Conservation (phyloP, 768 basidiomycete species). For the Phallus indusiatus region DNA sequence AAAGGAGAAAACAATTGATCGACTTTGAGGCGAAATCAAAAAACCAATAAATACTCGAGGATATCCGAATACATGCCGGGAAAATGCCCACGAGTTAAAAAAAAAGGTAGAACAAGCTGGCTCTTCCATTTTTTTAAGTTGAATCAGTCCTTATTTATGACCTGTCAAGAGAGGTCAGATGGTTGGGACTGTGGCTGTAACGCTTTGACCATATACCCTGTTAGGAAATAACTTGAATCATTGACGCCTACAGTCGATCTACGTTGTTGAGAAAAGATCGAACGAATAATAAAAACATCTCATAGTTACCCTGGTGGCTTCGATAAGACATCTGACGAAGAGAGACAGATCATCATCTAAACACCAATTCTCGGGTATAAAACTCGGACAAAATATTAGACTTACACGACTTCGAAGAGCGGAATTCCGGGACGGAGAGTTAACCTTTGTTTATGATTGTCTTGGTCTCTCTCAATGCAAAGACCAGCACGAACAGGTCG, state of each 20-base stretch:
- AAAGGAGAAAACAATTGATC: not conserved
- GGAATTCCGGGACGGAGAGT: not conserved
- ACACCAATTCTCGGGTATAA: not conserved
- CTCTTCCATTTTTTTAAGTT: not conserved
- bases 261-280: not conserved
- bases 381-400: not conserved
- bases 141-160: not conserved
- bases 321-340: not conserved
- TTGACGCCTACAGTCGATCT: not conserved
- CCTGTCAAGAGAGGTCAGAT: not conserved
- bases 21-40: not conserved
- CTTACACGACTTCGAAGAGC: not conserved
- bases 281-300: not conserved
- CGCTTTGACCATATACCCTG: not conserved
- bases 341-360: not conserved
- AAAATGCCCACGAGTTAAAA: not conserved
- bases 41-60: not conserved
- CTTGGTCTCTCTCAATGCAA: not conserved
- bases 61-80: conserved; percentile 3
- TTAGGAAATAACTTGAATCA: not conserved
- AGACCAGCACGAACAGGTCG: not conserved
- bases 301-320: not conserved
- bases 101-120: not conserved
- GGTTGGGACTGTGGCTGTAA: not conserved
- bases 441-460: not conserved